Evolutionary conservation across 2,329 filamentous ascomycete species (phyloP).

Genomic region (Biscogniauxia sp.): DNA sequence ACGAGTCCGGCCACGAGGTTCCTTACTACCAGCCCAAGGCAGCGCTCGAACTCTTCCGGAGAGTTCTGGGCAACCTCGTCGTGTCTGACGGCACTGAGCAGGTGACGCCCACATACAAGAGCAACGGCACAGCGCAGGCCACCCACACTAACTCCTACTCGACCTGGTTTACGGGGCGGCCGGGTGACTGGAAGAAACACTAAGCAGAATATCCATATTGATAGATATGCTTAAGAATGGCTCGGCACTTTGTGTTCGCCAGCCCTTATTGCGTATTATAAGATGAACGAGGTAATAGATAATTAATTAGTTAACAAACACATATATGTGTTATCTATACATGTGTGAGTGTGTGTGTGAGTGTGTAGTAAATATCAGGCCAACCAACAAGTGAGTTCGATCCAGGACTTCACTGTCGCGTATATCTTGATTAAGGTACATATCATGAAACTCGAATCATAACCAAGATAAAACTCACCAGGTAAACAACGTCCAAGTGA

Average conservation of each 20-base stretch:
- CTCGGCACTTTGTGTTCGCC: not conserved
- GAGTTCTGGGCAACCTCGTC: slow-evolving; percentile 57
- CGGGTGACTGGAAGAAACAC: slow-evolving; percentile 18
- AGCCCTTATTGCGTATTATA: not conserved
- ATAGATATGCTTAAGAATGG: too few relatives aligned
- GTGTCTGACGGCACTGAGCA: slow-evolving; percentile 54
- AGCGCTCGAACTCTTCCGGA: slow-evolving; percentile 57
- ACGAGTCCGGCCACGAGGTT: slow-evolving; percentile 64
- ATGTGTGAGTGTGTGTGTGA: too few relatives aligned
- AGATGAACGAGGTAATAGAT: too few relatives aligned
- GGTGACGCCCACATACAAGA: slow-evolving; percentile 49
- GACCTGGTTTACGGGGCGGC: slow-evolving; percentile 53
- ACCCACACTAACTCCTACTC: slow-evolving; percentile 53
- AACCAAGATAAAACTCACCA: too few relatives aligned
- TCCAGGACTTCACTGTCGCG: too few relatives aligned
- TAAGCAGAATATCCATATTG: not conserved
- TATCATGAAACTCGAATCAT: too few relatives aligned
- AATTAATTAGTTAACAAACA: too few relatives aligned
- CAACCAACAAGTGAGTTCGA: too few relatives aligned
- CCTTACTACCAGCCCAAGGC: slow-evolving; percentile 61
- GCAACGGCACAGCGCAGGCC: slow-evolving; percentile 55
- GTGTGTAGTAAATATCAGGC: too few relatives aligned
- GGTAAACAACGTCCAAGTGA: too few relatives aligned
- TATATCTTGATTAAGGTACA: too few relatives aligned
- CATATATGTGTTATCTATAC: too few relatives aligned